These are phyloP conservation scores for Stephanodiscus minutulus DNA, from an alignment of 108 stramenopile genomes.

Conservation along the genomic window DNA sequence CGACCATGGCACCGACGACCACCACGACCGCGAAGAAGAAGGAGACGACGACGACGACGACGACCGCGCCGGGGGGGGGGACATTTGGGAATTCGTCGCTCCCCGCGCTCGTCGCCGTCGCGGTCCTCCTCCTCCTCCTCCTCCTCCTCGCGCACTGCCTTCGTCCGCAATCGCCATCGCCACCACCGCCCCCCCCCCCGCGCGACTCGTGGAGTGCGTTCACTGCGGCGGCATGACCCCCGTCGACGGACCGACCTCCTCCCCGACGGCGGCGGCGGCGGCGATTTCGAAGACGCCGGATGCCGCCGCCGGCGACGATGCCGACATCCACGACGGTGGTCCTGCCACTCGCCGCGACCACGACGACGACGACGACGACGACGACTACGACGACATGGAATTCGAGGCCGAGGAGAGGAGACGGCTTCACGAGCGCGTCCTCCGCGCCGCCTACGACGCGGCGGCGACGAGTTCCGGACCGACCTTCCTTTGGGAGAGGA, in stretches of 20 bases:
- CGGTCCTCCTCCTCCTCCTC: not conserved
- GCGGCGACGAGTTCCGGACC: conserved; percentile 14
- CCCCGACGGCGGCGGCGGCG: too few species aligned
- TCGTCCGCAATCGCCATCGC: too few species aligned
- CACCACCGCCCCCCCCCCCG: not conserved
- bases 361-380: conserved; percentile 3
- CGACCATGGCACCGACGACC: too few species aligned
- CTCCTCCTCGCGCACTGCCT: too few species aligned
- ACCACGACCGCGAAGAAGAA: not conserved
- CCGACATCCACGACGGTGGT: not conserved
- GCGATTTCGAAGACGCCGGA: not conserved
- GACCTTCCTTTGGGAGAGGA: conserved; percentile 22
- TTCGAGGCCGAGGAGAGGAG: conserved; percentile 1
- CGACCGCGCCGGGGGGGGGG: conserved; percentile 2
- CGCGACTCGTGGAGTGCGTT: conserved; percentile 6
- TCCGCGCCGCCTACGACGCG: conserved; percentile 21
- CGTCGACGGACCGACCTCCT: not conserved
- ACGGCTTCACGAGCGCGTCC: conserved; percentile 10
- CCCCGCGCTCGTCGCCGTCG: conserved; percentile 9
- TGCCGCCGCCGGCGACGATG: not conserved
- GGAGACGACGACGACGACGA: not conserved
- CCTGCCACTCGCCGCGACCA: not conserved
- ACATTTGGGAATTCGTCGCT: conserved; percentile 36
- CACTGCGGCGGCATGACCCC: conserved; percentile 40
- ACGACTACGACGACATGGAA: not conserved